phyloP scores from a whole-genome alignment of 768 basidiomycete species.

The Macrolepiota albuminosa region DNA sequence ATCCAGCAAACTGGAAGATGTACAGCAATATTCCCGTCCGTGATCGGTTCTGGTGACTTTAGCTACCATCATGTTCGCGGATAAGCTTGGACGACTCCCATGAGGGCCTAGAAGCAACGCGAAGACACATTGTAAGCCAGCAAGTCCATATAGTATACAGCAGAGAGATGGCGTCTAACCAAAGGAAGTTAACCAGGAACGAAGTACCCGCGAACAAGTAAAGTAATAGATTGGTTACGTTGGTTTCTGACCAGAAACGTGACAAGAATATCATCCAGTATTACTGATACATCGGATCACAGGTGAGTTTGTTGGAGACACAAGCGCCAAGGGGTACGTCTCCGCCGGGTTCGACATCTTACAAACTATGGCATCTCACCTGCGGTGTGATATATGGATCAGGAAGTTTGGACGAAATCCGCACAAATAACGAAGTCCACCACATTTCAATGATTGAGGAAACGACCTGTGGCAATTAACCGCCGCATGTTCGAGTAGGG shows the following conservation, averaged over 20 bases:
- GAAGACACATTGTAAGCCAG: not conserved
- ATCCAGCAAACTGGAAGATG: not conserved
- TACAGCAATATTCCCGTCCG: not conserved
- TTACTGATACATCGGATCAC: not conserved
- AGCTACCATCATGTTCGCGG: not conserved
- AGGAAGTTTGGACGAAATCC: not conserved
- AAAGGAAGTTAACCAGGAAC: conserved; percentile 2
- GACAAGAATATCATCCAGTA: not conserved
- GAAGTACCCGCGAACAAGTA: not conserved
- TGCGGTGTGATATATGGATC: not conserved
- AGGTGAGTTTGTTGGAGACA: not conserved
- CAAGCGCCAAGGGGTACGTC: conserved; percentile 1
- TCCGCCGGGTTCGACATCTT: too few relatives aligned
- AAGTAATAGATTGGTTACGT: not conserved
- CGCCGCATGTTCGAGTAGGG: not conserved
- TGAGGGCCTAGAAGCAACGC: not conserved
- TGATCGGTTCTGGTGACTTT: not conserved
- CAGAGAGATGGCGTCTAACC: not conserved
- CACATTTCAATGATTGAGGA: not conserved
- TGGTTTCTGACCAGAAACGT: not conserved
- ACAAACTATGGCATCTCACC: not conserved
- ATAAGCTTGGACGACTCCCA: not conserved
- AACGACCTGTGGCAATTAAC: too few relatives aligned
- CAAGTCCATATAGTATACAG: not conserved
- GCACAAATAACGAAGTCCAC: not conserved